Conservation (phyloP, 495 filamentous ascomycete species). For the Xylaria cubensis region DNA sequence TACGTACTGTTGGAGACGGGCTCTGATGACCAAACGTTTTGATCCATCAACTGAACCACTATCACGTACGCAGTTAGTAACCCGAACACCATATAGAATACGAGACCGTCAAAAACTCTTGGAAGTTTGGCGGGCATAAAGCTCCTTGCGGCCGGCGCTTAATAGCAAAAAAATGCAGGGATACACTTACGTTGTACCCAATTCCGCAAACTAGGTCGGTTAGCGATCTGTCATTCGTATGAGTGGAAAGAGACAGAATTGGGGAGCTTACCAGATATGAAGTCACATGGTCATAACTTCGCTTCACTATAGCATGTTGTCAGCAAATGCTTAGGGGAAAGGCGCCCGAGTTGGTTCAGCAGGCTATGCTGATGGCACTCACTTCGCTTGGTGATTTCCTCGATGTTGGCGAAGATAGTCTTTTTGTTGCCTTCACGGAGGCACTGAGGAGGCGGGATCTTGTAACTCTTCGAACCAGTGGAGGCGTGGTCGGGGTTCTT, state of each 20-base stretch:
- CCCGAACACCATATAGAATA: neutral
- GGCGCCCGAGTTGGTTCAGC: neutral
- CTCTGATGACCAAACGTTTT: constrained; percentile 95
- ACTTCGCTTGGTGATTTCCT: constrained; percentile 77
- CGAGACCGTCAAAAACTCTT: neutral
- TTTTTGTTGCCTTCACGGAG: constrained; percentile 99
- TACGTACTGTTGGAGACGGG: constrained; percentile 75
- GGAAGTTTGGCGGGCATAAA: neutral
- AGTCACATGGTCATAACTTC: constrained; percentile 95
- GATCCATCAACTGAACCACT: constrained; percentile 92
- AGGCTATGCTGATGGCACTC: neutral
- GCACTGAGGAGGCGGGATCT: constrained; percentile 99
- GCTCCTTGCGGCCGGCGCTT: neutral
- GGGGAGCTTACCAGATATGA: constrained; percentile 68
- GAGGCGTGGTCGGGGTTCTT: constrained; percentile 94
- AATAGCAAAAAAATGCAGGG: neutral
- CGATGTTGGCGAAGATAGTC: constrained; percentile 98
- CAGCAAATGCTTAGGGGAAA: constrained; percentile 48
- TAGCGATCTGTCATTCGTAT: neutral
- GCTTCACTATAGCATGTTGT: constrained; percentile 75
- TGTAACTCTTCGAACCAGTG: constrained; percentile 89
- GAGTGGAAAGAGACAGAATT: neutral
- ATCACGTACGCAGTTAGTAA: constrained; percentile 16
- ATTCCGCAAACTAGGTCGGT: constrained; percentile 74
- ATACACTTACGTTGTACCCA: constrained; percentile 69